A percentile compares a stretch with the other conserved stretches of the same genome.
Conservation (phyloP, 2,329 filamentous ascomycete genomes). For the Monilinia laxa region DNA sequence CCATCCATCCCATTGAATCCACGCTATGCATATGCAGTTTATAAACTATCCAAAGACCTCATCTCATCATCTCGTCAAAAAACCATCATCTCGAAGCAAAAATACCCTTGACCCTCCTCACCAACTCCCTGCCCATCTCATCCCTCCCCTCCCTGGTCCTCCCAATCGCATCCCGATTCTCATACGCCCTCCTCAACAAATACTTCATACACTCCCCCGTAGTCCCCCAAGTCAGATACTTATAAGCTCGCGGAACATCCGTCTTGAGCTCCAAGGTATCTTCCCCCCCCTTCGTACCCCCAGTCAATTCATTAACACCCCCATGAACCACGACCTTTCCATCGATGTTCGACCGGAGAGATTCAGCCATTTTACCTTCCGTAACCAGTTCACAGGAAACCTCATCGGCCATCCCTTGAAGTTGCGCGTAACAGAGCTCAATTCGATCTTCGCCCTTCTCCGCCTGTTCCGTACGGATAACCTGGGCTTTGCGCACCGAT, state of each 20-base stretch:
- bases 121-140: conserved; percentile 62
- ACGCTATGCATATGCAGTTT: no score
- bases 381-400: conserved; percentile 64
- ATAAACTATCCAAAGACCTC: background rate
- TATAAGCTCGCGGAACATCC: conserved; percentile 57
- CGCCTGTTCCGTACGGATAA: conserved; percentile 48
- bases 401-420: conserved; percentile 96
- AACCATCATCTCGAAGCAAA: conserved; percentile 39
- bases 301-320: no score
- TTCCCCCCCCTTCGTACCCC: conserved; percentile 37
- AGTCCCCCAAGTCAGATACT: conserved; percentile 69
- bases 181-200: conserved; percentile 64
- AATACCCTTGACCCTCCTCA: conserved; percentile 51
- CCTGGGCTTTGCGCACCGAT: conserved; percentile 61
- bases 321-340: no score
- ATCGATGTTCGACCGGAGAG: no score
- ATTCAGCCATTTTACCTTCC: conserved; percentile 14
- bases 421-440: conserved; percentile 67
- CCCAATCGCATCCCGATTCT: conserved; percentile 70
- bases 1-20: background rate
- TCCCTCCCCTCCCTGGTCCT: conserved; percentile 61
- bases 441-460: conserved; percentile 42
- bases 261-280: conserved; percentile 38
- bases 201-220: conserved; percentile 80
- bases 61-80: background rate